Conservation (phyloP, 164 flowering plant species). For the Macadamia tetraphylla region DNA sequence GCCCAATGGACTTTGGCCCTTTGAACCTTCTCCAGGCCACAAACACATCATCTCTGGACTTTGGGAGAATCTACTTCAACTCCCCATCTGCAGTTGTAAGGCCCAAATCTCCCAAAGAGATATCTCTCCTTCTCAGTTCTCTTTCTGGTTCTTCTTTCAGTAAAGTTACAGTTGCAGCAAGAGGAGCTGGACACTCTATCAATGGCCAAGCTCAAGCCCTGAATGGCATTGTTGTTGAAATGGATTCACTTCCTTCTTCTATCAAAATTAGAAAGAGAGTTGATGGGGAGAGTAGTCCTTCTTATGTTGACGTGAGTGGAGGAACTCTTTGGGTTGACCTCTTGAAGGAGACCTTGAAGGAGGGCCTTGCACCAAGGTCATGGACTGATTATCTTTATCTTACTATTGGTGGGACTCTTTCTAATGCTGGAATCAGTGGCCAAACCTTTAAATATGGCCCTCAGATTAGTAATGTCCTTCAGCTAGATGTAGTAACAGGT, state of each 20-base stretch:
- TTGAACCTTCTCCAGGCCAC: slow-evolving; percentile 23
- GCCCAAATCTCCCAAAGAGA: slow-evolving; percentile 26
- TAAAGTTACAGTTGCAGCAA: slow-evolving; percentile 31
- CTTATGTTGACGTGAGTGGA: slow-evolving; percentile 35
- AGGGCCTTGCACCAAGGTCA: slow-evolving; percentile 35
- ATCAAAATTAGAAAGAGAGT: slow-evolving; percentile 7
- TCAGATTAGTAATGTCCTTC: slow-evolving; percentile 38
- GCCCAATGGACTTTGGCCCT: slow-evolving; percentile 33
- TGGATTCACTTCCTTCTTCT: slow-evolving; percentile 26
- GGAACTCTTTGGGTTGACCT: slow-evolving; percentile 41
- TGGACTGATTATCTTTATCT: slow-evolving; percentile 50
- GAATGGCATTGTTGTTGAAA: slow-evolving; percentile 36
- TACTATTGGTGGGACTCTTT: slow-evolving; percentile 44
- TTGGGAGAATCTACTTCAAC: slow-evolving; percentile 29
- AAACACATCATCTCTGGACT: slow-evolving; percentile 23
- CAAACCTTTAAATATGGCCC: slow-evolving; percentile 46
- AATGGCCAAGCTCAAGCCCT: slow-evolving; percentile 39
- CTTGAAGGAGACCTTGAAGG: slow-evolving; percentile 24
- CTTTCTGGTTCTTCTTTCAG: slow-evolving; percentile 22
- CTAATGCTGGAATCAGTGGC: slow-evolving; percentile 50
- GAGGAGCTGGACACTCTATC: slow-evolving; percentile 38
- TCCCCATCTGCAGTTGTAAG: slow-evolving; percentile 28
- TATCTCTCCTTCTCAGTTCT: slow-evolving; percentile 25
- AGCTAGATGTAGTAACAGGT: slow-evolving; percentile 49
- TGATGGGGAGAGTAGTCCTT: no score